Base-by-base conservation (phyloP, 2,329 filamentous ascomycete genomes). In the Orbilia ellipsospora region DNA sequence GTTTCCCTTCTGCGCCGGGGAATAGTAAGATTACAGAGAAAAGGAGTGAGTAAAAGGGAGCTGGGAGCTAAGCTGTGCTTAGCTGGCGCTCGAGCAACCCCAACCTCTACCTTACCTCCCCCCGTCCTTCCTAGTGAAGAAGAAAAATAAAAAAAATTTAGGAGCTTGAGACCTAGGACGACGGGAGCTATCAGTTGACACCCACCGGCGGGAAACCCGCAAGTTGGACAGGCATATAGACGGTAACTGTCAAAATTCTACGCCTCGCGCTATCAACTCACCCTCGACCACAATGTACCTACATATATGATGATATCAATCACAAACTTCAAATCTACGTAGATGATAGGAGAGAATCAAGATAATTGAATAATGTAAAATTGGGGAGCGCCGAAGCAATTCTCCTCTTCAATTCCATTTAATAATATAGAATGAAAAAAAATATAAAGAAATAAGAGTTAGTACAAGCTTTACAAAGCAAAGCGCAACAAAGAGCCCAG, bases 391-490 rank as follows among this genome's bases (percentile, higher is more conserved):
- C 66, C 66, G 57, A 63, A 70, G 66, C 66, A 63, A 70, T 56
- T 63, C 81, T 82, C 81, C 82, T 78, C 81, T 82, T 81, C 81
- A 81, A 80, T 64, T 80, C 78, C 79, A 80, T 81, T 81, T 80
- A 48, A 80, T 76, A 51, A 63, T 20, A 75, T 61, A 23, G 28
- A 28, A 70, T 31, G 44, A 51, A 63, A 70, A 67, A 72, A 40
- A 50, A 54, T 44, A 62, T 55, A 51, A 65, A 42, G 50, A 57
- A 74, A 66, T 20, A 64, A 20, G 59, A 59, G 40, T 57, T 61
- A 70, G 64, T 59, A 72, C 56, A 69, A 65, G 54, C 45, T 36
- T 36, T 36, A 36, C 31, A 36, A 36, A 36, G 31, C 31, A 36
- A 36, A 36, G 31, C 31, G 31, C 31, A 36, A 74, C 48, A 74